phyloP scores from a whole-genome alignment of 179 eudicot genomes.

The Silene noctiflora region DNA sequence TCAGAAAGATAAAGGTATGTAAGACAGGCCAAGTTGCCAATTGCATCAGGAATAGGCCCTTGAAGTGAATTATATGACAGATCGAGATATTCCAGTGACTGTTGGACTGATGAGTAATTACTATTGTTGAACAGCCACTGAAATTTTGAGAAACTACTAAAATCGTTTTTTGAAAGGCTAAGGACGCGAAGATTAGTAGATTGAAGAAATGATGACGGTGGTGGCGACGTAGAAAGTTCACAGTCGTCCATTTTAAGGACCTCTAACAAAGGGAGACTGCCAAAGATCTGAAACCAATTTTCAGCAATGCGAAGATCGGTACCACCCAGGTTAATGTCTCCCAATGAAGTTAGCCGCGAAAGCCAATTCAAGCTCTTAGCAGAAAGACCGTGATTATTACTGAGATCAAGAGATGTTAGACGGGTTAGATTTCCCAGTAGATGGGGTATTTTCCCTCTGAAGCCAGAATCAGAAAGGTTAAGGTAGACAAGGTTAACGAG shows the following conservation, averaged over 20 bases:
- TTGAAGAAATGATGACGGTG: constrained; percentile 1
- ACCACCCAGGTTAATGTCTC: neutral
- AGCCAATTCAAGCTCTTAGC: constrained; percentile 25
- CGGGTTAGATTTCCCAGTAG: constrained; percentile 16
- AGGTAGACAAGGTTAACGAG: constrained; percentile 7
- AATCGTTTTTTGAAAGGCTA: neutral
- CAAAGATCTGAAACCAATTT: neutral
- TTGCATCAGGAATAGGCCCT: constrained; percentile 1
- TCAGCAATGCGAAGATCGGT: neutral
- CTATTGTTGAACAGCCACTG: constrained; percentile 19
- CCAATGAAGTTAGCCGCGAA: constrained; percentile 18
- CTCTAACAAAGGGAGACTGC: neutral
- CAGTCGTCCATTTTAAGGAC: neutral
- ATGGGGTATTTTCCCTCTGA: constrained; percentile 18
- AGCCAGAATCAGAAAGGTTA: neutral
- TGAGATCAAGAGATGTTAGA: constrained; percentile 16
- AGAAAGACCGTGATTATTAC: neutral
- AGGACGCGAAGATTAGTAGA: constrained; percentile 9
- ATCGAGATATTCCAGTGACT: constrained; percentile 9
- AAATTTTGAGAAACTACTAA: constrained; percentile 3
- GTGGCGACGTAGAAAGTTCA: too few species aligned
- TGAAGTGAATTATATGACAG: neutral
- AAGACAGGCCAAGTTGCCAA: neutral
- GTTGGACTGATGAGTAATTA: neutral
- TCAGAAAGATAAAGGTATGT: neutral